Evolutionary conservation across 208 protist species (phyloP).

Genomic region (Phytomonas francai): DNA sequence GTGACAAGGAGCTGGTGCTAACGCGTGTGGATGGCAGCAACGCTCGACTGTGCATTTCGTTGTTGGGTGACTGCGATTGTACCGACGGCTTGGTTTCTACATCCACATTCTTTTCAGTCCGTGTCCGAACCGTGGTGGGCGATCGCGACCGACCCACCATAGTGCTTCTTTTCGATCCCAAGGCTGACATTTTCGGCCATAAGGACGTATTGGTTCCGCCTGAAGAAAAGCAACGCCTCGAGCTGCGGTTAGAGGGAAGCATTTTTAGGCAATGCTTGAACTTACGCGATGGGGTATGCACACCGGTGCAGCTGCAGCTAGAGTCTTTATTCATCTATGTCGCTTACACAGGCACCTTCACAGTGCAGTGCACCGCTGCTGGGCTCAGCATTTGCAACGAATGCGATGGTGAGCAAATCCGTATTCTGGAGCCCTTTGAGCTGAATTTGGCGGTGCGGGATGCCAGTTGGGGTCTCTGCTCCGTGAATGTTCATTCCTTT

Average conservation of each 20-base stretch:
- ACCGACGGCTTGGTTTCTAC: not conserved
- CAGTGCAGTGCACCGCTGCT: slow-evolving; percentile 39
- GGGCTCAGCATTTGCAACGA: slow-evolving; percentile 27
- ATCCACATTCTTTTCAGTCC: too few relatives aligned
- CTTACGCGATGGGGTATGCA: too few relatives aligned
- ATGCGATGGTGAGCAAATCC: slow-evolving; percentile 21
- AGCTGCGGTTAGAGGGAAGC: too few relatives aligned
- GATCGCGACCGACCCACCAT: too few relatives aligned
- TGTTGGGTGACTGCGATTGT: not conserved
- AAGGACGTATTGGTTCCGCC: too few relatives aligned
- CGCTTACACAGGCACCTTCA: slow-evolving; percentile 14
- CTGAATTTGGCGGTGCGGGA: slow-evolving; percentile 43
- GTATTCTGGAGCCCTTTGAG: slow-evolving; percentile 34
- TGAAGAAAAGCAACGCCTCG: too few relatives aligned
- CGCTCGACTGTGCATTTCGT: not conserved
- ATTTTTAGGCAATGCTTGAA: too few relatives aligned
- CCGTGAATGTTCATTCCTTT: slow-evolving; percentile 20
- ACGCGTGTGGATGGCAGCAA: slow-evolving; percentile 11
- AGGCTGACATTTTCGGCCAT: too few relatives aligned
- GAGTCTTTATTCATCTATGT: too few relatives aligned
- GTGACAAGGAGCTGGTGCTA: slow-evolving; percentile 25
- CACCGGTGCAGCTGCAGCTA: too few relatives aligned
- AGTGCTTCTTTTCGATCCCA: too few relatives aligned
- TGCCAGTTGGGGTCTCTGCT: slow-evolving; percentile 10
- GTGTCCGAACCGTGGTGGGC: too few relatives aligned